Percentiles rank a stretch among this genome's conserved stretches.
These are phyloP conservation scores for Podila epicladia DNA, from an alignment of 192 early-diverging fungal genomes.

Conservation along the genomic window DNA sequence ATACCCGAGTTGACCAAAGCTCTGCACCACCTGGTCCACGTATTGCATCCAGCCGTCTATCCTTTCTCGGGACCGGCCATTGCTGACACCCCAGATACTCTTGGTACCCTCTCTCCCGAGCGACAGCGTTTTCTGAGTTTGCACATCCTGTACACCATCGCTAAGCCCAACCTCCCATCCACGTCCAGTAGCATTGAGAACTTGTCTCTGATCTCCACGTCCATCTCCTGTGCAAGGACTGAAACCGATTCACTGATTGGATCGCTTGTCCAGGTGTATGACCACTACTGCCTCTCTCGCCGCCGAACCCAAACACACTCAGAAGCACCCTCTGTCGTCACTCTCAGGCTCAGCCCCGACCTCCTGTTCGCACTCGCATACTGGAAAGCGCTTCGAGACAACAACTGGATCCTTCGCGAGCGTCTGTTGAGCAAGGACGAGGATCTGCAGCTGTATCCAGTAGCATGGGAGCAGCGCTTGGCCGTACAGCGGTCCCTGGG, in stretches of 20 bases:
- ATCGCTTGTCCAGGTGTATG: constrained; percentile 17
- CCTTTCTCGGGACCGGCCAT: not conserved
- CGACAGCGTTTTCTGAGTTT: constrained; percentile 32
- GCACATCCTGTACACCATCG: constrained; percentile 26
- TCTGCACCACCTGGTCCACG: constrained; percentile 29
- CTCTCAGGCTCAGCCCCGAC: constrained; percentile 3
- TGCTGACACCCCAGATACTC: not conserved
- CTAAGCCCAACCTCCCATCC: constrained; percentile 2
- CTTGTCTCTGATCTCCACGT: not conserved
- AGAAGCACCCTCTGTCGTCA: not conserved
- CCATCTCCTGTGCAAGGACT: constrained; percentile 18
- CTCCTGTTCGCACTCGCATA: constrained; percentile 12
- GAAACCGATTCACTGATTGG: constrained; percentile 24
- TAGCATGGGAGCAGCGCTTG: constrained; percentile 23
- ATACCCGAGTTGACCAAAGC: constrained; percentile 48
- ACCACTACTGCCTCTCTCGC: not conserved
- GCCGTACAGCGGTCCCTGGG: constrained; percentile 25
- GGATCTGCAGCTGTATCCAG: not conserved
- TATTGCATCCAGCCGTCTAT: constrained; percentile 24
- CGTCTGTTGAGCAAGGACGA: constrained; percentile 8
- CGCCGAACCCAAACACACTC: not conserved
- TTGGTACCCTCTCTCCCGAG: constrained; percentile 2
- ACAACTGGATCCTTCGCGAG: constrained; percentile 34
- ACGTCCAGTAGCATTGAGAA: not conserved
- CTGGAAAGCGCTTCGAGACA: constrained; percentile 26